Evolutionary conservation across 192 early-diverging fungal genomes (phyloP), one percentile per base, ranked within the genome.

Genomic region (Backusella westeae): DNA sequence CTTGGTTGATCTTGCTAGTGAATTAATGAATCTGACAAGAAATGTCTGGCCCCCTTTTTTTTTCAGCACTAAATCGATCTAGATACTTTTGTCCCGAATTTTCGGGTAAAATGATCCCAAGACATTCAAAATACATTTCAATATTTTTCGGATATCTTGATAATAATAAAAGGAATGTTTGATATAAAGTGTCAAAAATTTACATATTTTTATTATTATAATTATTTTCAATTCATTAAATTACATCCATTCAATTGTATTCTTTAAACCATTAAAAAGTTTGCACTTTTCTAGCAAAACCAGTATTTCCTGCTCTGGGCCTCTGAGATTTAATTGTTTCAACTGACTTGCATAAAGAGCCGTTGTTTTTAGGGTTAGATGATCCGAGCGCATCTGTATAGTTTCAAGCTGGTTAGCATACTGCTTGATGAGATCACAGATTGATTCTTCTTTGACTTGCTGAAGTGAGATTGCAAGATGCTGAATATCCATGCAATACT

Each of bases 401-500:
- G 53, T 74, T 38, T 74, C 35, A 26, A 74, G 53, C 38, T 74
- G 72, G 7, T n/a, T 2, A 7, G 34, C 72, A 74, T 63, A 74
- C 19, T 56, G n/a, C 6, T 14, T 34, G 36, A 74, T 74, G 5
- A 74, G 17, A 34, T 65, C 34, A 32, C 72, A 74, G 8, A 74
- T 23, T 10, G 72, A 59, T 15, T 34, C 21, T 15, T 74, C 72
- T 29, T 63, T 74, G 10, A 74, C 36, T 39, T 74, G 72, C 56
- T 74, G 72, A 4, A 74, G 38, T 23, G 72, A 74, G 6, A 74
- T 65, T 10, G 72, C 39, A n/a, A 74, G 35, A 29, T 74, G 52
- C 23, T 63, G 34, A 19, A 74, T 52, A 0, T 15, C n/a, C n/a
- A 15, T 36, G 26, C 72, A 74, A 1, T 41, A 38, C 5, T 59